Evolutionary conservation across 805 yeast species (phyloP).

Genomic region (Ogataea philodendri): DNA sequence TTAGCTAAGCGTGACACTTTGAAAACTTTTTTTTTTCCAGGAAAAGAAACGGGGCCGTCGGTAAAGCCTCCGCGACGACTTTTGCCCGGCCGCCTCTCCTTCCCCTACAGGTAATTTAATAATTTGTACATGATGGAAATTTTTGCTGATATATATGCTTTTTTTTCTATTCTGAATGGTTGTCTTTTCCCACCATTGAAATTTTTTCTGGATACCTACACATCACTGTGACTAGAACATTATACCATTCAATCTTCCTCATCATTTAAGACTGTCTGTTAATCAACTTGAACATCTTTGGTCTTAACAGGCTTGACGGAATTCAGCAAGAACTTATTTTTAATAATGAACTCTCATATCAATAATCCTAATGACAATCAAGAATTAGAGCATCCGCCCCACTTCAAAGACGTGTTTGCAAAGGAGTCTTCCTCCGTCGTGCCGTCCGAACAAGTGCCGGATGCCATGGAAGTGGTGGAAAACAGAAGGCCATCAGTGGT

Average conservation of each 20-base stretch:
- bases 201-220: conserved; percentile 11
- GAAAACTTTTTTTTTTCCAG: neutral
- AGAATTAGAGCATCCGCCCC: conserved; percentile 31
- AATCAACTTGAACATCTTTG: too few relatives aligned
- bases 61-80: conserved; percentile 3
- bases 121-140: conserved; percentile 3
- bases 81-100: conserved; percentile 6
- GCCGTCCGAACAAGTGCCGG: conserved; percentile 12
- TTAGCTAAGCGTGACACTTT: neutral
- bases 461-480: conserved; percentile 27
- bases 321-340: neutral
- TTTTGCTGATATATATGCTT: conserved; percentile 8
- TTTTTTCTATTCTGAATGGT: conserved; percentile 5
- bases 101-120: conserved; percentile 1
- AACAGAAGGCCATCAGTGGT: conserved; percentile 31
- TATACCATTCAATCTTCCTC: conserved; percentile 4
- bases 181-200: conserved; percentile 8
- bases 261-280: too few relatives aligned
- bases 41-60: conserved; percentile 11
- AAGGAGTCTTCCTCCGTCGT: conserved; percentile 17
- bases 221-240: conserved; percentile 8
- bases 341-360: conserved; percentile 39
- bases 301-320: too few relatives aligned
- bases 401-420: conserved; percentile 35
- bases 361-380: conserved; percentile 41